Evolutionary conservation across 495 filamentous ascomycete species (phyloP).

Genomic region (Darksidea phi): DNA sequence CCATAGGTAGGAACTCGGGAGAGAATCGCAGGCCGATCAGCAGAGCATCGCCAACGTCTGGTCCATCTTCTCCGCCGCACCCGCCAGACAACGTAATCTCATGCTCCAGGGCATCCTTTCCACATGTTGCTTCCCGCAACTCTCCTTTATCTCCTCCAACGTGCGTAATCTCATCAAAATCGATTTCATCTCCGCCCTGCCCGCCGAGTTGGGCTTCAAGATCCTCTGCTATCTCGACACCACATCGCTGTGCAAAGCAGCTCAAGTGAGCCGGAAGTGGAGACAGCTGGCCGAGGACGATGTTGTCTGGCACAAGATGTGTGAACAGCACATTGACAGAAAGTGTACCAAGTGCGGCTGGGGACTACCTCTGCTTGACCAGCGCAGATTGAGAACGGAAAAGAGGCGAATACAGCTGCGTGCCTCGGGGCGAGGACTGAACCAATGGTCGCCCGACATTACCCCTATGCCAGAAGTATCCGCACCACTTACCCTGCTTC

Average conservation of each 20-base stretch:
- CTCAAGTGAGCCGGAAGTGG: conserved; percentile 91
- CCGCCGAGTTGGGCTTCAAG: conserved; percentile 87
- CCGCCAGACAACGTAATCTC: conserved; percentile 85
- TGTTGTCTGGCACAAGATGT: conserved; percentile 98
- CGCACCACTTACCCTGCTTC: background rate
- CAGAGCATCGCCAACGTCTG: conserved; percentile 94
- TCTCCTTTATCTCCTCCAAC: conserved; percentile 83
- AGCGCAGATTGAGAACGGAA: conserved; percentile 80
- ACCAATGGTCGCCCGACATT: conserved; percentile 55
- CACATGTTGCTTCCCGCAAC: conserved; percentile 95
- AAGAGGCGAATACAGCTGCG: conserved; percentile 80
- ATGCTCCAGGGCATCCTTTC: conserved; percentile 94
- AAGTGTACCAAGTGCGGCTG: conserved; percentile 97
- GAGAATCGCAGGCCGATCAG: conserved; percentile 76
- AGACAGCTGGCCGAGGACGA: conserved; percentile 87
- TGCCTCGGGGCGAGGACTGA: conserved; percentile 55
- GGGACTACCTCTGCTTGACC: conserved; percentile 86
- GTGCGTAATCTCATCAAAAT: conserved; percentile 92
- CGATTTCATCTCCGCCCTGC: conserved; percentile 86
- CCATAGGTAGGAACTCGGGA: conserved; percentile 67
- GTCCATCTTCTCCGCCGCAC: conserved; percentile 95
- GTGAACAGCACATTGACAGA: conserved; percentile 94
- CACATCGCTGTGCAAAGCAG: conserved; percentile 92
- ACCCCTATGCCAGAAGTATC: conserved; percentile 47
- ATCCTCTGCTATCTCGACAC: conserved; percentile 92